Base-by-base conservation (phyloP, 2,329 filamentous ascomycete genomes). In the Pseudogymnoascus sp. region DNA sequence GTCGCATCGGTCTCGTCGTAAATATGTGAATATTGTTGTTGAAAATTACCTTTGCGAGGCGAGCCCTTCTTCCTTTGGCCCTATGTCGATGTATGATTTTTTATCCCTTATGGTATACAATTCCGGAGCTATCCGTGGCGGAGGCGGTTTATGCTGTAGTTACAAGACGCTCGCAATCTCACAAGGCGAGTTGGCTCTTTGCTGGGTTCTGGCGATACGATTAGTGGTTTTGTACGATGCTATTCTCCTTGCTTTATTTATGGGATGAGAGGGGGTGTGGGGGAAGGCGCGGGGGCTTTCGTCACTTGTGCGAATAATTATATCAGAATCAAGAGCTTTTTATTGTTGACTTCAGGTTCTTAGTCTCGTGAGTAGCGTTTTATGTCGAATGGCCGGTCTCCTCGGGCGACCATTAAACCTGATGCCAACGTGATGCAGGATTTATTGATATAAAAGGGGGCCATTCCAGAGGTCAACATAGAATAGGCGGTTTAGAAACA, bases 91-190 rank as follows among this genome's bases (percentile, higher is more conserved):
- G 49, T 55, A 55, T 55, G 29, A 35, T 55, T 55, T 55, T 55
- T 55, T 55, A 6, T 33, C 49, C 49, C 49, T 55, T 55, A 55
- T 35, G 49, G 49, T 55, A 55, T 55, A 55, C 49, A 55, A 55
- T 55, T 33, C 49, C 29, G 49, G 49, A 55, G 49, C 49, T 21
- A 35, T 55, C 49, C 49, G 29, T 55, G 29, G 49, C 49, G 29
- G 29, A 14, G 12, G 49, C 16, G 29, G 29, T 55, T 55, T 35
- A 33, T 55, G 11, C 29, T 55, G 49, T 33, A 33, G 29, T 4
- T 19, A 8, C 26, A 19, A 55, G 45, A 19, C 26, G 26, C 26
- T 55, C 33, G 45, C 45, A 33, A 55, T 19, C 29, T 33, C n/a
- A 33, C 49, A 10, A 35, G 49, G 29, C 16, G 16, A 29, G 29